A percentile compares a stretch with the other conserved stretches of the same genome.
Evolutionary conservation across 164 flowering plant species (phyloP).

Genomic region (Akebia trifoliata): DNA sequence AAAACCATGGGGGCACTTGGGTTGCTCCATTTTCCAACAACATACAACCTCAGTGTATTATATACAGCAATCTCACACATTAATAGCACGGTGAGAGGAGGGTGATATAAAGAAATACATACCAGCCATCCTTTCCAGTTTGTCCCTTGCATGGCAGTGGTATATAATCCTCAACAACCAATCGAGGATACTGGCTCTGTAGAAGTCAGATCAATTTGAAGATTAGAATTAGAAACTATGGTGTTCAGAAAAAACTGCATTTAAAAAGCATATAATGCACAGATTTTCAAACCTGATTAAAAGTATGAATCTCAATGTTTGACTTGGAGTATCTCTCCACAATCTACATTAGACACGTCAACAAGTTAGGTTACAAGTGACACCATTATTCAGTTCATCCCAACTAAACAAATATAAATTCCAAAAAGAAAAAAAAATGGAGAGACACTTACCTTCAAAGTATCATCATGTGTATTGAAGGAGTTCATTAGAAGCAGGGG

Average conservation of each 20-base stretch:
- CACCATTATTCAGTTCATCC: too few relatives aligned
- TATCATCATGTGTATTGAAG: constrained; percentile 90
- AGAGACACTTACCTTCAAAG: constrained; percentile 52
- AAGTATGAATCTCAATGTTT: constrained; percentile 83
- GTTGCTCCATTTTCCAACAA: too few relatives aligned
- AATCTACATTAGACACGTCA: constrained; percentile 44
- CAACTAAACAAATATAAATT: too few relatives aligned
- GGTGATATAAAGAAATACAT: constrained; percentile 12
- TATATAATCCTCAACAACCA: constrained; percentile 72
- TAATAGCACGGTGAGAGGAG: background rate
- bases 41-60: too few relatives aligned
- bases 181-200: constrained; percentile 95
- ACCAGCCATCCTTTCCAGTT: constrained; percentile 94
- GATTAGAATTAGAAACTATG: background rate
- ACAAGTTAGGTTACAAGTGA: too few relatives aligned
- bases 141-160: constrained; percentile 86
- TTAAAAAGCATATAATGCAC: too few relatives aligned
- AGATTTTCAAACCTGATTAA: constrained; percentile 78
- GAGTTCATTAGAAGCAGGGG: constrained; percentile 96
- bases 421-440: constrained; percentile 5
- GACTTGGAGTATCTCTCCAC: constrained; percentile 78
- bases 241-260: too few relatives aligned
- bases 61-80: background rate
- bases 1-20: too few relatives aligned
- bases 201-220: constrained; percentile 5